Evolutionary conservation across 257 asterid genomes (phyloP), one percentile per base, ranked within the genome.

Genomic region (Perilla frutescens): DNA sequence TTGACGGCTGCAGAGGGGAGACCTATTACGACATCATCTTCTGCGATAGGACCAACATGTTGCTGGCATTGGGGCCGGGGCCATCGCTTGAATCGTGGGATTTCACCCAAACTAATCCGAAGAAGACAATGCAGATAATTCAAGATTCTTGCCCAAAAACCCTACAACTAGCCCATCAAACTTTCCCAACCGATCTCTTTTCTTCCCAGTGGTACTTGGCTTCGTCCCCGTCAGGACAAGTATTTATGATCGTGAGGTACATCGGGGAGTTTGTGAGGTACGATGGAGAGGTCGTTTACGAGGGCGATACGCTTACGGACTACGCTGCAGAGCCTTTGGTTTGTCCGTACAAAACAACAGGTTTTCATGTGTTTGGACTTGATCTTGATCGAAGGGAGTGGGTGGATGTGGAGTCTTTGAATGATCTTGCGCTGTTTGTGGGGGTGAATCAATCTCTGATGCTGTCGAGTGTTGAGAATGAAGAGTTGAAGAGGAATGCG

Each of bases 391-490:
- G 10, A 2, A 7, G 29, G 29, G 63, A 57, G 14, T 78, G 89
- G 86, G 12, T 32, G 2, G 60, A 48, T 1, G 75, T 68, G 14
- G 76, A 48, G 37, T 5, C 59, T 0, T 39, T 85, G 80, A 32
- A 53, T 31, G 81, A 71, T 41, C 34, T 4, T 2, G 75, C 64
- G 6, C 0, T 87, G 31, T 81, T 85, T 51, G 3, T 85, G 40
- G 85, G 89, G 6, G 87, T 83, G 8, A 83, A 82, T 63, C 79
- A 85, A 1, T 44, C 85, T 0, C 15, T 48, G 62, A 68, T 78
- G 49, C 7, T 81, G n/a, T 5, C 71, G 1, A 71, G 14, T 0
- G n/a, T 13, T 26, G 79, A 68, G 31, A 7, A 15, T 60, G 60
- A 5, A 4, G 77, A 70, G 3, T 45, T 64, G 66, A 68, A 72